Conservation (phyloP, 257 asterid genomes). For the Craterostigma plantagineum region DNA sequence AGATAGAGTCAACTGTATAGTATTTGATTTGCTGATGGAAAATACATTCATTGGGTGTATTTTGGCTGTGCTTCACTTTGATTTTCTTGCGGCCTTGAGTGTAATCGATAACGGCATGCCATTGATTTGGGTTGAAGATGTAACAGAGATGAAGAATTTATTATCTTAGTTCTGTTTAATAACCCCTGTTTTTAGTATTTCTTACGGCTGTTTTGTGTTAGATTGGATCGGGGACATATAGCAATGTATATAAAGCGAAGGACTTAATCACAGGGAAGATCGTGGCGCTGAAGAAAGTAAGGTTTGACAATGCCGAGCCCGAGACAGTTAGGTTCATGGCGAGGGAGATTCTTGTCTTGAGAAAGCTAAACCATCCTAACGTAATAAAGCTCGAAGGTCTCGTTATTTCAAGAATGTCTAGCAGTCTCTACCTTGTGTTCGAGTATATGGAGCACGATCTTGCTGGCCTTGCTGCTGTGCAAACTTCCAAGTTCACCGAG, state of each 20-base stretch:
- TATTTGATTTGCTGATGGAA: background rate
- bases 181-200: no score
- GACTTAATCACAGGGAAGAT: conserved; percentile 75
- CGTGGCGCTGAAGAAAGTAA: conserved; percentile 83
- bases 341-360: conserved; percentile 61
- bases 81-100: no score
- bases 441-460: conserved; percentile 98
- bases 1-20: background rate
- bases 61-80: no score
- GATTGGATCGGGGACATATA: conserved; percentile 40
- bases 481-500: conserved; percentile 43
- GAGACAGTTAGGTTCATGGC: conserved; percentile 83
- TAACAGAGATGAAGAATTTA: no score
- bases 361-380: conserved; percentile 68
- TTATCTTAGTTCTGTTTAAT: no score
- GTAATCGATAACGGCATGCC: no score
- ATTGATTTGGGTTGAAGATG: no score
- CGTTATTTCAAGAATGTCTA: conserved; percentile 76
- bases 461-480: conserved; percentile 72
- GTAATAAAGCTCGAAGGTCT: conserved; percentile 83
- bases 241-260: conserved; percentile 89
- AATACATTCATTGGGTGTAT: no score
- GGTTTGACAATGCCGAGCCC: conserved; percentile 62
- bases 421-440: conserved; percentile 69
- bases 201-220: no score